Evolutionary conservation across 2,329 filamentous ascomycete genomes (phyloP).

Genomic region (Daldinia sp.): DNA sequence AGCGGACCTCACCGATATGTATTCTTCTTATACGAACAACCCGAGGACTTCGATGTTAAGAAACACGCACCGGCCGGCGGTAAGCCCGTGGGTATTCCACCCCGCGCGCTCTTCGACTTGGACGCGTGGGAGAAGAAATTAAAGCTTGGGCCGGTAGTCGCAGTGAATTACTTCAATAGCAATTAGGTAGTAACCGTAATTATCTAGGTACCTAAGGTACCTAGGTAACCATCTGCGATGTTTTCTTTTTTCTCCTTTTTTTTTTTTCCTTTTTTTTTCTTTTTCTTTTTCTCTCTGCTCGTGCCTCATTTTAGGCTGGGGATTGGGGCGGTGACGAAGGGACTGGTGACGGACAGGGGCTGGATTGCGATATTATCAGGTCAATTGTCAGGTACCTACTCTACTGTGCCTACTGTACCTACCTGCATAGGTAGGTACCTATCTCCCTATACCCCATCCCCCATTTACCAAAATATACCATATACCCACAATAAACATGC

Average conservation of each 20-base stretch:
- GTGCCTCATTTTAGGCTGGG: neutral
- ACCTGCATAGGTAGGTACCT: too few species aligned
- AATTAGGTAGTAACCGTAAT: slow-evolving; percentile 38
- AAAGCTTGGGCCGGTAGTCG: slow-evolving; percentile 46
- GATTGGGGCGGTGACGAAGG: neutral
- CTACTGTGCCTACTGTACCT: too few species aligned
- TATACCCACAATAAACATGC: slow-evolving; percentile 6
- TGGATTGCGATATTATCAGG: slow-evolving; percentile 6
- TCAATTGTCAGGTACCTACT: slow-evolving; percentile 2
- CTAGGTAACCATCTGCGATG: neutral
- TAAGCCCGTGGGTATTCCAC: slow-evolving; percentile 47
- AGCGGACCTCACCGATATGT: slow-evolving; percentile 58
- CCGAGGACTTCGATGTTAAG: slow-evolving; percentile 48
- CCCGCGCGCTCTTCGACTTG: slow-evolving; percentile 54
- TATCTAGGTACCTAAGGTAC: too few species aligned
- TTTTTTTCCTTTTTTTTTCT: neutral
- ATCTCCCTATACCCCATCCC: too few species aligned
- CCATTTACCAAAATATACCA: too few species aligned
- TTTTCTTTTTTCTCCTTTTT: neutral
- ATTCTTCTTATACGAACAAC: slow-evolving; percentile 60
- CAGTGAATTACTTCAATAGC: slow-evolving; percentile 50
- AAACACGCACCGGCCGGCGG: slow-evolving; percentile 44
- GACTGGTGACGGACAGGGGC: neutral
- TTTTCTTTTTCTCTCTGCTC: neutral
- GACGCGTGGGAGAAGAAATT: slow-evolving; percentile 50